Conservation (phyloP, 2,329 filamentous ascomycete species). For the Cytospora chrysosperma region DNA sequence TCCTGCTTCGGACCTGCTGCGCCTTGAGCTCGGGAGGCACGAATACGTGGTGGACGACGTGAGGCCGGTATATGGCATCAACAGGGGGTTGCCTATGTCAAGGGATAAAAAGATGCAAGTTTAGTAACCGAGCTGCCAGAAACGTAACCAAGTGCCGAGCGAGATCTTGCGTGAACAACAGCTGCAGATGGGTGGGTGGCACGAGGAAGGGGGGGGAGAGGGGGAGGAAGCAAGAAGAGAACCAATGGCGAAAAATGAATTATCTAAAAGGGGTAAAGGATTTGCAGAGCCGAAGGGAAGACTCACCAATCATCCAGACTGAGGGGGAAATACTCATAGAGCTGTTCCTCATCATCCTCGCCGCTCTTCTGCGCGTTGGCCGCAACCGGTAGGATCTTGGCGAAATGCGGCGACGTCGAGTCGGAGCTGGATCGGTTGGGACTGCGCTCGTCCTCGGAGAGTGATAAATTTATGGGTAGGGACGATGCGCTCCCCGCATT, state of each 20-base stretch:
- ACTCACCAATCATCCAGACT: conserved; percentile 80
- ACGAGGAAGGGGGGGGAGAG: too few relatives aligned
- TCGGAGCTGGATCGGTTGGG: conserved; percentile 52
- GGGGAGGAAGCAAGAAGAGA: not conserved
- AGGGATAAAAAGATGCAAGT: conserved; percentile 30
- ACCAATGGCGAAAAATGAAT: not conserved
- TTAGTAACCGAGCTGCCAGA: not conserved
- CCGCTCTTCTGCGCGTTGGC: conserved; percentile 56
- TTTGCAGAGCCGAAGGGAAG: too few relatives aligned
- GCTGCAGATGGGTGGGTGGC: conserved; percentile 14
- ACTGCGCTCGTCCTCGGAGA: conserved; percentile 61
- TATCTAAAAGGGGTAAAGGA: not conserved
- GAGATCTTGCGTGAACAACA: not conserved
- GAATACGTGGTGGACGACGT: conserved; percentile 87
- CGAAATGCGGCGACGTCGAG: conserved; percentile 40
- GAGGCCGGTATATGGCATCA: conserved; percentile 85
- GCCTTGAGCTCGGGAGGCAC: conserved; percentile 69
- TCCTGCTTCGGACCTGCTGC: conserved; percentile 62
- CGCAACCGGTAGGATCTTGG: conserved; percentile 37
- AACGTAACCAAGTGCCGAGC: not conserved
- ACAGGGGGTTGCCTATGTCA: conserved; percentile 86
- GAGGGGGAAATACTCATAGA: conserved; percentile 94
- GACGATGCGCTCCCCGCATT: conserved; percentile 28
- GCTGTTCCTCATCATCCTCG: conserved; percentile 73
- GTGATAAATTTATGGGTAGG: conserved; percentile 50